Base-by-base conservation (phyloP, 2,329 filamentous ascomycete species). In the Laburnicola sp. region DNA sequence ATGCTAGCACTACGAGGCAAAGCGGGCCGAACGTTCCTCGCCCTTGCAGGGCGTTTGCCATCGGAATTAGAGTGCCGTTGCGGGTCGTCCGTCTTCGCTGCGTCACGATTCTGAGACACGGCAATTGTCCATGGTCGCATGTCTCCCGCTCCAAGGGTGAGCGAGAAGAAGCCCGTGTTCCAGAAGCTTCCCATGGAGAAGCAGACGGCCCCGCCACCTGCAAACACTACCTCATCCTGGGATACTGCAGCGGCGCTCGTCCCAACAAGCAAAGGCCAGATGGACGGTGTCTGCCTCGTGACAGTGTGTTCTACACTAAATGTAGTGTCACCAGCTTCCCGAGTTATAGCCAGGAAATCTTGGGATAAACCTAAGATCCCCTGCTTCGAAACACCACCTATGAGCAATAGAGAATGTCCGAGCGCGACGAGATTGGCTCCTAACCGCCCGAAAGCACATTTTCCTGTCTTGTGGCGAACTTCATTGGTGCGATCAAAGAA, bases 121-220 rank as follows among this genome's bases (percentile, higher is more conserved):
- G 37, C 16, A 23, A 56, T 30, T 16, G 46, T 39, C 66, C 67
- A 68, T 44, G 51, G 25, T 39, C 46, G 58, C 32, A 48, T 25
- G 45, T 57, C 57, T 54, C 43, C 52, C 49, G 40, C 50, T 31
- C 28, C 40, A 37, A 50, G 45, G 36, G 58, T 58, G 26, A 72
- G 60, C 3, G 51, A 55, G 11, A 71, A 44, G 30, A 54, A 57
- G 11, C 62, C 61, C 47, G 64, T 46, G 42, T 91, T 92, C 89
- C 89, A 95, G 64, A 84, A 91, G 5, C 88, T 89, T 1, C 91
- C 91, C 80, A 96, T 96, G 0, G 89, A 91, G 75, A 96, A 96
- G 69, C 91, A 96, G 0, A 91, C 89, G 11, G 88, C 90, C 32
- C 91, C 92, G 11, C 92, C 92, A 1, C 91, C 91, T 41, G 88